Base-by-base conservation (phyloP, 495 filamentous ascomycete species). In the Xylaria cubensis region DNA sequence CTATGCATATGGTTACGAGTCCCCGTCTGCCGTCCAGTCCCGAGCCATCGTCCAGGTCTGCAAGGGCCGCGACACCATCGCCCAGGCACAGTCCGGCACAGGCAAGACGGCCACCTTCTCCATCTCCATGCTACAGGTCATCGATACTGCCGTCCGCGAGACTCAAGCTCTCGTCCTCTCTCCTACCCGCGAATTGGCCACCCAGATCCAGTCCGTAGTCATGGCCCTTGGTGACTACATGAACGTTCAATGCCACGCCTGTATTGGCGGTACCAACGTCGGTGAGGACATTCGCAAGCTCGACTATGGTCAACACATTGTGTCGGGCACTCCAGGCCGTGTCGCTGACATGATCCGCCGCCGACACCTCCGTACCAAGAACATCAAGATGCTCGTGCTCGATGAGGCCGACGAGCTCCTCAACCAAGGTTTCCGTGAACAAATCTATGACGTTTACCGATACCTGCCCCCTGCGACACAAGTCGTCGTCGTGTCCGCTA, bases 31-130 rank as follows among this genome's bases (percentile, higher is more conserved):
- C 5, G 95, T 99, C 21, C 96, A 99, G 83, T 97, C 94, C 56
- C 92, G 96, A 77, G 96, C 97, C 71, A 99, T 99, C 79, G 95
- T 98, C 74, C 95, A 98, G 82, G 94, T 99, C 78, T 98, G 95
- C 89, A 98, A 97, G 85, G 96, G 95, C 72, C 94, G 94, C 81
- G 96, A 99, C 80, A 97, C 94, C 64, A 99, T 99, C 81, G 96
- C 96, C 44, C 96, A 99, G 82, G 96, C 96, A n/a, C 96, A 99
- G 86, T 97, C 94, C 65, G 96, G 96, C 85, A 99, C 96, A 65
- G 96, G 96, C 85, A 99, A 99, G 87, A 99, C 96, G 29, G 96
- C 96, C 12, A 99, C 96, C 1, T 99, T 99, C 86, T 95, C 95
- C 69, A 97, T 99, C 84, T 96, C 93, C 78, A 94, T 97, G 79